A percentile compares a stretch with the other conserved stretches of the same genome.
Conservation (phyloP, 495 filamentous ascomycete species). For the Neurospora sp. region DNA sequence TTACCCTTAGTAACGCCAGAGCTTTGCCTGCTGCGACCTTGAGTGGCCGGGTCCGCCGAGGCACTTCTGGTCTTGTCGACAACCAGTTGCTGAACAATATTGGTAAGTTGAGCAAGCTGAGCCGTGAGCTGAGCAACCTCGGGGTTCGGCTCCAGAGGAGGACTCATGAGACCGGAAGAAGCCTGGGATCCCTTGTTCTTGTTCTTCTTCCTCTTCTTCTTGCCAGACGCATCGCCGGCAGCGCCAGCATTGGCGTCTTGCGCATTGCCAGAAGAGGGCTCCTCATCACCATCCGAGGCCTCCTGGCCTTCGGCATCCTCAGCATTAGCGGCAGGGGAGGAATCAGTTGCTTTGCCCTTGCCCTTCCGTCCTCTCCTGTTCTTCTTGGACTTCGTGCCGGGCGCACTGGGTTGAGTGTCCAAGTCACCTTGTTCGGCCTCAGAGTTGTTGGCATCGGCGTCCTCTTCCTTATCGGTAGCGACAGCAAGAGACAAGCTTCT, state of each 20-base stretch:
- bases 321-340: not conserved
- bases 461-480: conserved; percentile 2
- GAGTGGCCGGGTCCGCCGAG: not conserved
- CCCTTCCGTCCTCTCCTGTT: conserved; percentile 23
- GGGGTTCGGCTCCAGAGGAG: not conserved
- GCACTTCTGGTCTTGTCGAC: not conserved
- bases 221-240: not conserved
- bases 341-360: conserved; percentile 7
- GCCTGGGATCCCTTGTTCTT: not conserved
- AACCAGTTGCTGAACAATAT: not conserved
- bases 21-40: not conserved
- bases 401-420: not conserved
- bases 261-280: not conserved
- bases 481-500: not conserved
- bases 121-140: not conserved
- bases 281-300: not conserved
- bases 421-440: conserved; percentile 4
- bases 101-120: not conserved
- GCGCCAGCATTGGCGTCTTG: not conserved
- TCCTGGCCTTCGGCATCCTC: not conserved
- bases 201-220: conserved; percentile 9
- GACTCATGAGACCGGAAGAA: not conserved
- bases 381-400: conserved; percentile 21
- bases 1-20: not conserved
- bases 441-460: not conserved